These are phyloP conservation scores for Fomitopsis betulina DNA, from an alignment of 1,284 basidiomycete genomes.

Conservation along the genomic window DNA sequence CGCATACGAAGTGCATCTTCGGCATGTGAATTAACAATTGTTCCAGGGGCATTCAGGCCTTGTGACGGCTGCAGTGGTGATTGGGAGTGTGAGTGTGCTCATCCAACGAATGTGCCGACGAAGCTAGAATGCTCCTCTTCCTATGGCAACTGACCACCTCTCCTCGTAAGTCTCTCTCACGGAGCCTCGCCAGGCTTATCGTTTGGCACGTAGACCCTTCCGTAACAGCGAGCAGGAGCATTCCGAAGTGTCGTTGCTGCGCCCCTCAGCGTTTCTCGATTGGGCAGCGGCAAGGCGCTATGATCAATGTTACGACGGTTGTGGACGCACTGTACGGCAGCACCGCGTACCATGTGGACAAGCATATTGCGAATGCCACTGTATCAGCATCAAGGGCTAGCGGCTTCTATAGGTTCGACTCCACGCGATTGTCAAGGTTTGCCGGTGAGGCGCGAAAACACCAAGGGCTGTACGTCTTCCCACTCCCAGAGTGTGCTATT, in stretches of 20 bases:
- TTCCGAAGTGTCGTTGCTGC: neutral
- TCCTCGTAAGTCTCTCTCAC: slow-evolving; percentile 3
- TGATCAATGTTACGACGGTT: neutral
- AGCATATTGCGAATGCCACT: neutral
- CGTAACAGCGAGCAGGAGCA: neutral
- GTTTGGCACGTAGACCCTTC: neutral
- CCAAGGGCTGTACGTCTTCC: neutral
- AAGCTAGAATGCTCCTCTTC: neutral
- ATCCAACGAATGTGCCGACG: neutral
- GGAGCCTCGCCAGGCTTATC: neutral
- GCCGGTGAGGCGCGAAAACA: neutral
- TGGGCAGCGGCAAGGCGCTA: neutral
- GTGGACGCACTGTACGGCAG: neutral
- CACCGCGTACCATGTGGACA: neutral
- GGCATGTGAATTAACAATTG: neutral
- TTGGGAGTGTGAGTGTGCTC: neutral
- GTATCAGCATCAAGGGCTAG: too few relatives aligned
- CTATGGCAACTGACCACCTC: neutral
- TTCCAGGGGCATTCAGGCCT: neutral
- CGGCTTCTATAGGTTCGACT: neutral
- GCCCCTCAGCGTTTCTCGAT: neutral
- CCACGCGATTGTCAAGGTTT: slow-evolving; percentile 1
- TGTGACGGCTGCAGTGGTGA: neutral
- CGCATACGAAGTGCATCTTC: neutral
- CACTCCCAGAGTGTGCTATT: slow-evolving; percentile 4